Evolutionary conservation across 2,329 filamentous ascomycete species (phyloP).

Genomic region (Clonostachys chloroleuca): DNA sequence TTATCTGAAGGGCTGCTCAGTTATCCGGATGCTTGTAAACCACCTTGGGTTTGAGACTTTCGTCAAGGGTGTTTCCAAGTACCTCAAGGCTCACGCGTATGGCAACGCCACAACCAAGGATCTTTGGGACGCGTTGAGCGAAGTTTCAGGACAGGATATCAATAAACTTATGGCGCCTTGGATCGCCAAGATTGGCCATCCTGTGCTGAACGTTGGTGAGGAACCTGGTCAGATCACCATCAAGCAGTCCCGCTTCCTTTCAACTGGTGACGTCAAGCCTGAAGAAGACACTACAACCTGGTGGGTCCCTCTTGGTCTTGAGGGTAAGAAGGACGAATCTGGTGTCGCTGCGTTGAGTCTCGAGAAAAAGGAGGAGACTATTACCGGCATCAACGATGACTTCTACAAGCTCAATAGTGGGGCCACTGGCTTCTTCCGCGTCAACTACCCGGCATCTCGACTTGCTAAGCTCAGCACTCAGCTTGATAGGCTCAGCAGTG

Average conservation of each 20-base stretch:
- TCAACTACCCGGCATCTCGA: constrained; percentile 85
- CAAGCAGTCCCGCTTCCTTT: constrained; percentile 85
- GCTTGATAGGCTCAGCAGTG: constrained; percentile 69
- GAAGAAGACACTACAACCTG: constrained; percentile 90
- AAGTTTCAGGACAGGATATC: constrained; percentile 85
- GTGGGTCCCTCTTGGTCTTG: constrained; percentile 91
- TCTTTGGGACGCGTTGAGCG: constrained; percentile 82
- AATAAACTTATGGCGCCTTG: constrained; percentile 86
- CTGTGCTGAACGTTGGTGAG: constrained; percentile 81
- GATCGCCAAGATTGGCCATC: constrained; percentile 95
- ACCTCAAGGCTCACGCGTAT: constrained; percentile 85
- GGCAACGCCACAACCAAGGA: constrained; percentile 88
- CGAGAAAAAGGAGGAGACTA: constrained; percentile 70
- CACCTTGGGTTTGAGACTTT: constrained; percentile 87
- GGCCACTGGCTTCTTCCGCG: constrained; percentile 84
- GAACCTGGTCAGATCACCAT: constrained; percentile 77
- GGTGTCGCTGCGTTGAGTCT: constrained; percentile 64
- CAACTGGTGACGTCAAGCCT: constrained; percentile 83
- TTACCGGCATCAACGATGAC: constrained; percentile 67
- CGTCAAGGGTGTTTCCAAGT: constrained; percentile 83
- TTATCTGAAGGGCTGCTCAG: constrained; percentile 93
- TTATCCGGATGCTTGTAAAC: constrained; percentile 92
- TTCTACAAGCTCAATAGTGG: constrained; percentile 96
- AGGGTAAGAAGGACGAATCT: constrained; percentile 64
- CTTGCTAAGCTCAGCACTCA: constrained; percentile 76